Evolutionary conservation across 352 stramenopile species (phyloP).

Genomic region (Pythium guiyangense): DNA sequence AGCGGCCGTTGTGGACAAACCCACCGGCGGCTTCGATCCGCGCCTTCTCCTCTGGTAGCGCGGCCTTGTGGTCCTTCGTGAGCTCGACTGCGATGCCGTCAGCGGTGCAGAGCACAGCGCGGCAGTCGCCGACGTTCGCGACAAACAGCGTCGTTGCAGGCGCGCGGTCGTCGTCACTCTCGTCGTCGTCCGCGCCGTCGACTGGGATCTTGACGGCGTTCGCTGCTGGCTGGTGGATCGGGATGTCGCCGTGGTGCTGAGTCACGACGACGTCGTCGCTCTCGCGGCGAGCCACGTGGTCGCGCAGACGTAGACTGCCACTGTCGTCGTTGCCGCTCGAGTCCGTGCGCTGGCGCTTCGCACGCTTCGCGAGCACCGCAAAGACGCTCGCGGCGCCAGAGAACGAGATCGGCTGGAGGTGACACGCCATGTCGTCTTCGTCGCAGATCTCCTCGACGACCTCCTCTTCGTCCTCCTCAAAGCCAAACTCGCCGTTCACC

Average conservation of each 20-base stretch:
- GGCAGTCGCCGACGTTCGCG: slow-evolving; percentile 88
- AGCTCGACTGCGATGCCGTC: slow-evolving; percentile 72
- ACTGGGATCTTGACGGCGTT: slow-evolving; percentile 1
- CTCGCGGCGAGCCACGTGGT: background rate
- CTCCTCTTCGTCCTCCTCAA: slow-evolving; percentile 18
- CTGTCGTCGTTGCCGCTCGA: background rate
- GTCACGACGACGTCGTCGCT: slow-evolving; percentile 1
- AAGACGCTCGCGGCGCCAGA: slow-evolving; percentile 74
- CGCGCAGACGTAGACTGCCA: too few relatives aligned
- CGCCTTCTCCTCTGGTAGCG: slow-evolving; percentile 62
- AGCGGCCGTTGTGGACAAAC: slow-evolving; percentile 85
- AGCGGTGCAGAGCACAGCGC: slow-evolving; percentile 79
- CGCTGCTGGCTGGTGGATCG: slow-evolving; percentile 22
- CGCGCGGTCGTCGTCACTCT: slow-evolving; percentile 16
- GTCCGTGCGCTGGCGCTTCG: slow-evolving; percentile 7
- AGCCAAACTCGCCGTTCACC: slow-evolving; percentile 20
- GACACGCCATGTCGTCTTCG: slow-evolving; percentile 39
- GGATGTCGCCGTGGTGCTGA: background rate
- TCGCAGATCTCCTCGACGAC: slow-evolving; percentile 34
- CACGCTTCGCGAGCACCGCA: slow-evolving; percentile 46
- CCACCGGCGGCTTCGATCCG: slow-evolving; percentile 79
- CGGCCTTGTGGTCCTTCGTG: slow-evolving; percentile 87
- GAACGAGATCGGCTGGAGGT: slow-evolving; percentile 82
- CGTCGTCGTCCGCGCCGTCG: slow-evolving; percentile 5
- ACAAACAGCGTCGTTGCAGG: slow-evolving; percentile 64